Conservation (phyloP, 805 yeast genomes). For the Ogataea methanolica region DNA sequence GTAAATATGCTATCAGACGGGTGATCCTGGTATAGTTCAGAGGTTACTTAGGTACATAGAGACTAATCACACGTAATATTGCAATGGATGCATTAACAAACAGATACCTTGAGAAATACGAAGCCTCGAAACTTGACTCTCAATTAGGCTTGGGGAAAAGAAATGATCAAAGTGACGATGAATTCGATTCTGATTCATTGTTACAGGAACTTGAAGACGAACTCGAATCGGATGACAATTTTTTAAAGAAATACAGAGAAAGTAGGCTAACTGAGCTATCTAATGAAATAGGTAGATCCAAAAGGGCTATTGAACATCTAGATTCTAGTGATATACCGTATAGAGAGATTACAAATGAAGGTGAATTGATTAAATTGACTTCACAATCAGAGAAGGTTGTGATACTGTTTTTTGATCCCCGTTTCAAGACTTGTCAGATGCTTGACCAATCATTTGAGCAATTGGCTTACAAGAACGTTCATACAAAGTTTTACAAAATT, state of each 20-base stretch:
- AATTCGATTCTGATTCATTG: constrained; percentile 29
- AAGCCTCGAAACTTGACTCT: constrained; percentile 24
- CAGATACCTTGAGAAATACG: constrained; percentile 39
- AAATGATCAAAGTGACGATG: constrained; percentile 22
- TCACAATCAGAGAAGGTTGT: constrained; percentile 39
- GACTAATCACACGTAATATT: background rate
- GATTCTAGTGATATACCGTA: constrained; percentile 30
- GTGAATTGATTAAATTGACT: constrained; percentile 49
- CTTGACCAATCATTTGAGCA: constrained; percentile 45
- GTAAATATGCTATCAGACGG: too few relatives aligned
- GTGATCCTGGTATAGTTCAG: background rate
- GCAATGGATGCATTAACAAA: constrained; percentile 8
- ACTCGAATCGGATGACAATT: constrained; percentile 40
- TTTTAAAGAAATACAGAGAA: constrained; percentile 53
- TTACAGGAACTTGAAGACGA: constrained; percentile 48
- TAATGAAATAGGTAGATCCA: constrained; percentile 35
- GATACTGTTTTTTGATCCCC: constrained; percentile 60
- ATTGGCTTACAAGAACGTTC: constrained; percentile 56
- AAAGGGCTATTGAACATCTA: constrained; percentile 26
- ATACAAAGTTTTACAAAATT: constrained; percentile 48
- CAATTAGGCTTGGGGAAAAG: background rate
- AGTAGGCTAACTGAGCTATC: constrained; percentile 55
- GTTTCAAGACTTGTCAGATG: constrained; percentile 53
- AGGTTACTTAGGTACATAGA: background rate
- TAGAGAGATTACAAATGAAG: constrained; percentile 49